Conservation (phyloP, 2,329 filamentous ascomycete genomes). For the Penicillium sp. region DNA sequence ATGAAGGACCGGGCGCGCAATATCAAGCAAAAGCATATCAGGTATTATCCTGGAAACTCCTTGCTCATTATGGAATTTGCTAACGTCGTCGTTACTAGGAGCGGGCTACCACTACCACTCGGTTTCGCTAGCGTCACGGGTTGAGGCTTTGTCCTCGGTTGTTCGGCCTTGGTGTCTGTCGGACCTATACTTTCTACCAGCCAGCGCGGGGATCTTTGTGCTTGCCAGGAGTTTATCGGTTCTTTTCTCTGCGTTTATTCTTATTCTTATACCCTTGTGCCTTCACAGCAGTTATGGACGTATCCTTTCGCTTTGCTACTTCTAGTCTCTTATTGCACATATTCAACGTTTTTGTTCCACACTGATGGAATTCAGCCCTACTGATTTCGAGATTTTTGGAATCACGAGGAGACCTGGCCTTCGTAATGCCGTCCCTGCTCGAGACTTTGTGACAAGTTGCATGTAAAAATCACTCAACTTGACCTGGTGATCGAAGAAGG, state of each 20-base stretch:
- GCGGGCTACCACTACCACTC: background rate
- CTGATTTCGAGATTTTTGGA: too few relatives aligned
- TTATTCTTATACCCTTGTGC: background rate
- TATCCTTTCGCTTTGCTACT: background rate
- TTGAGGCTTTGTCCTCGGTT: background rate
- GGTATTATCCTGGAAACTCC: conserved; percentile 8
- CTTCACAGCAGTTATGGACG: background rate
- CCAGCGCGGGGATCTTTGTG: background rate
- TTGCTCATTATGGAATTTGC: background rate
- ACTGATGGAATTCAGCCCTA: background rate
- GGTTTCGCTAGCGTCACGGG: background rate
- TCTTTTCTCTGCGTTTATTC: background rate
- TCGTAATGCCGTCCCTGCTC: too few relatives aligned
- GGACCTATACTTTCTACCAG: background rate
- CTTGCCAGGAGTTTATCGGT: background rate
- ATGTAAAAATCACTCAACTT: too few relatives aligned
- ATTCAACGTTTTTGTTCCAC: background rate
- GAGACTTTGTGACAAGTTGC: too few relatives aligned
- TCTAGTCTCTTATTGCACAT: background rate
- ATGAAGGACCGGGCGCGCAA: conserved; percentile 60
- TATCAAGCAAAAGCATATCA: conserved; percentile 50
- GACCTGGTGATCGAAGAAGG: too few relatives aligned
- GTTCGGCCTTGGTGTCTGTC: background rate
- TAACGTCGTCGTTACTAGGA: background rate
- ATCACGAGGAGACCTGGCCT: too few relatives aligned